Evolutionary conservation across 805 yeast species (phyloP), one percentile per base, ranked within the genome.

Genomic region (Monosporozyma solicola): DNA sequence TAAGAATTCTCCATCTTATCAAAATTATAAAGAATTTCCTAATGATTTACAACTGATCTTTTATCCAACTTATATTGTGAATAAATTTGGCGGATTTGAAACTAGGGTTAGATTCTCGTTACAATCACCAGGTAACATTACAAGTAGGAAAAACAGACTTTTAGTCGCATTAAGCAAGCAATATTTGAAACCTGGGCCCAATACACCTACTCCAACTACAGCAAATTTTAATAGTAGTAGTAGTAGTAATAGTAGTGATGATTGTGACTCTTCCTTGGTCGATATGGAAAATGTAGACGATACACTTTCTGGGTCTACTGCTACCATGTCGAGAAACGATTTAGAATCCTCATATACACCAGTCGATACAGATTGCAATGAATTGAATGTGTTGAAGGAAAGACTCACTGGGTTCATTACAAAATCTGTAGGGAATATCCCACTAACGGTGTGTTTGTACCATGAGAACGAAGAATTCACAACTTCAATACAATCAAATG

Each of bases 101-200:
- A 78, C 85, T 1, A 80, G 81, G 37, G 80, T 91, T 2, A 75
- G 87, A 46, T 96, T 97, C 6, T 80, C 86, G 78, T 75, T 80
- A 10, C 76, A 62, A 51, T 74, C 86, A 44, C 88, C 90, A 0
- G 95, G 95, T 0, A 72, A 62, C 51, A 47, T 77, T 8, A 78
- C 82, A 74, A 77, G 79, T 32, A 73, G 95, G 44, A 88, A 85
- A 61, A 88, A 89, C 66, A 72, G 83, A 54, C 65, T 91, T 46
- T 72, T 91, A 33, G 65, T 85, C 24, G 76, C 89, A 0, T 68
- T 89, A 46, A 87, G 89, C 3, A 80, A 80, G 55, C 89, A 87
- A 65, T 71, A 59, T 52, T 45, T 61, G 25, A 59, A 54, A 41
- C 58, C 62, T 5, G 43, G 53, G 7, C 52, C 51, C 16, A 41